These are phyloP conservation scores for Camellia lanceoleosa DNA, from an alignment of 148 eudicot genomes.

Conservation along the genomic window DNA sequence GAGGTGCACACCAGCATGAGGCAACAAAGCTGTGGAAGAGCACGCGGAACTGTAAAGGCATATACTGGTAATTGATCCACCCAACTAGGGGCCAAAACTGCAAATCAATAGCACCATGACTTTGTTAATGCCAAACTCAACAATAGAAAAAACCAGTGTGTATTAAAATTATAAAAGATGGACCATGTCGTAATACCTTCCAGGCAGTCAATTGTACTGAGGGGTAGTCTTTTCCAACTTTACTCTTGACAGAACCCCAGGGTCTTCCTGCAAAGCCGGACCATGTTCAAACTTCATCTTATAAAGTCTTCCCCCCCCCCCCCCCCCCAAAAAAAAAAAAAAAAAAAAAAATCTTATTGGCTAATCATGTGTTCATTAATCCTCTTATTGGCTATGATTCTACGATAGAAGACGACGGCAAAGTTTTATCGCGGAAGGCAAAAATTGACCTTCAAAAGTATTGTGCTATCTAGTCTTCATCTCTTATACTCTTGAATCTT, in stretches of 20 bases:
- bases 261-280: constrained; percentile 39
- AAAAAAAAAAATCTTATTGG: too few species aligned
- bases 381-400: too few species aligned
- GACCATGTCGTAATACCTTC: constrained; percentile 33
- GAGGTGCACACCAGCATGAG: constrained; percentile 49
- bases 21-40: constrained; percentile 51
- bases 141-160: not conserved
- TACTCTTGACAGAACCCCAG: constrained; percentile 45
- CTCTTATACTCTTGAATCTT: not conserved
- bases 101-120: not conserved
- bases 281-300: not conserved
- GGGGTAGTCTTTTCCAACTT: constrained; percentile 56
- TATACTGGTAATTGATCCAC: constrained; percentile 65
- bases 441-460: not conserved
- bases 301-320: not conserved
- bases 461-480: not conserved
- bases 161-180: not conserved
- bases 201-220: constrained; percentile 56
- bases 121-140: not conserved
- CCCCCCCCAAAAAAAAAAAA: too few species aligned
- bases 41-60: constrained; percentile 65
- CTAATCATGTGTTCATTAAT: not conserved
- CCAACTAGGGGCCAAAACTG: constrained; percentile 64
- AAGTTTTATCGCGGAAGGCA: not conserved
- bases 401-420: too few species aligned